These are phyloP conservation scores for Microthyrium microscopicum DNA, from an alignment of 2,329 filamentous ascomycete species.

Conservation along the genomic window DNA sequence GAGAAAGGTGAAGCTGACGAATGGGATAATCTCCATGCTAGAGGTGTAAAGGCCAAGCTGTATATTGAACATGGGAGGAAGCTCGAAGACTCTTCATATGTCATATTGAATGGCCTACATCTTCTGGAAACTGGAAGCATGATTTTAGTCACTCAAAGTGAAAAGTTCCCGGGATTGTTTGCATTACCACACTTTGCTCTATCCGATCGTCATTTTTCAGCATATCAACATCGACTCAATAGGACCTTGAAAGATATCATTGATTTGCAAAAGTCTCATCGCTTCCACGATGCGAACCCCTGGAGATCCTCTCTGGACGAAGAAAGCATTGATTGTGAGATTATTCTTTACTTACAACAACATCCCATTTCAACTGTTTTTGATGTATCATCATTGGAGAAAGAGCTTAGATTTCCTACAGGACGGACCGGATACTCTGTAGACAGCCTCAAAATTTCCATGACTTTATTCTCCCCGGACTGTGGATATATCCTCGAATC, in stretches of 20 bases:
- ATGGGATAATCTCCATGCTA: background rate
- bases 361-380: conserved; percentile 27
- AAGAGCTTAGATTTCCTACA: conserved; percentile 41
- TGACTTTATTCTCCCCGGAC: conserved; percentile 46
- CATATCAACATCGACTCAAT: conserved; percentile 44
- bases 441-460: conserved; percentile 39
- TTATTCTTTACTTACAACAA: conserved; percentile 71
- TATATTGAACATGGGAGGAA: conserved; percentile 55
- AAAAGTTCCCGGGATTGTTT: conserved; percentile 84
- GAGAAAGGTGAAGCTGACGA: background rate
- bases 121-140: conserved; percentile 67
- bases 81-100: conserved; percentile 59
- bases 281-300: conserved; percentile 34
- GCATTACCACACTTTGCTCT: conserved; percentile 70
- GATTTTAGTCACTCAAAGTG: conserved; percentile 74
- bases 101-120: conserved; percentile 70
- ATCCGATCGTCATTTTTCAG: conserved; percentile 32
- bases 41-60: conserved; percentile 18
- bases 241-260: conserved; percentile 53
- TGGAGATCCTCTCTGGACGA: conserved; percentile 59
- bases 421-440: conserved; percentile 36
- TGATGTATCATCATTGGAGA: conserved; percentile 35
- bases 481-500: conserved; percentile 49
- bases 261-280: conserved; percentile 42
- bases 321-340: conserved; percentile 55